These are phyloP conservation scores for Takashimella koratensis DNA, from an alignment of 1,284 basidiomycete genomes.

Conservation along the genomic window DNA sequence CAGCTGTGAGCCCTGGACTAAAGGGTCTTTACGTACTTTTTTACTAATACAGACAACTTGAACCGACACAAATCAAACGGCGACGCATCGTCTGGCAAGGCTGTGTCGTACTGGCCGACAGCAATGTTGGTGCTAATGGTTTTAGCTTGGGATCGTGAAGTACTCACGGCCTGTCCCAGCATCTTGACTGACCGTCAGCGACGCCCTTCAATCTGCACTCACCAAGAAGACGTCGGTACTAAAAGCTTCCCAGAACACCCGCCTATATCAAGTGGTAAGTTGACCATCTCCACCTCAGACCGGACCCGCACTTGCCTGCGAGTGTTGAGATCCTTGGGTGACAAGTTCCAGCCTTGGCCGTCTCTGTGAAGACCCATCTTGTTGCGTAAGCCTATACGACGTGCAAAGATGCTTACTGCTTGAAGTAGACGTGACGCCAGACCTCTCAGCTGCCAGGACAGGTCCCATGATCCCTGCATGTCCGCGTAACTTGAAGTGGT, in stretches of 20 bases:
- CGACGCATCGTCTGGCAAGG: constrained; percentile 1
- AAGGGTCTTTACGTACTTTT: not conserved
- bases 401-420: too few species aligned
- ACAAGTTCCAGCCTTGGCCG: constrained; percentile 20
- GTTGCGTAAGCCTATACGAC: constrained; percentile 6
- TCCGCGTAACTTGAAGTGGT: too few species aligned
- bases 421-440: constrained; percentile 24
- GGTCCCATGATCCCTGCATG: constrained; percentile 2
- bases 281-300: too few species aligned
- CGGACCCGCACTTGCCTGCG: too few species aligned
- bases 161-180: constrained; percentile 3
- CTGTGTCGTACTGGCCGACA: constrained; percentile 4
- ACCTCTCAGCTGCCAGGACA: constrained; percentile 26
- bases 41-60: constrained; percentile 4
- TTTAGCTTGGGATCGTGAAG: too few species aligned
- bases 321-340: constrained; percentile 13
- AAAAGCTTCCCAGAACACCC: constrained; percentile 33
- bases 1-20: not conserved
- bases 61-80: constrained; percentile 4
- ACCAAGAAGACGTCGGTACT: constrained; percentile 26
- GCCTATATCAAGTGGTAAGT: too few species aligned
- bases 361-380: constrained; percentile 29
- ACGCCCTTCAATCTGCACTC: not conserved
- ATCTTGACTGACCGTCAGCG: not conserved
- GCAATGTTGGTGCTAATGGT: constrained; percentile 1